Base-by-base conservation (phyloP, 345 rosid genomes). In the Syzygium aqueum region DNA sequence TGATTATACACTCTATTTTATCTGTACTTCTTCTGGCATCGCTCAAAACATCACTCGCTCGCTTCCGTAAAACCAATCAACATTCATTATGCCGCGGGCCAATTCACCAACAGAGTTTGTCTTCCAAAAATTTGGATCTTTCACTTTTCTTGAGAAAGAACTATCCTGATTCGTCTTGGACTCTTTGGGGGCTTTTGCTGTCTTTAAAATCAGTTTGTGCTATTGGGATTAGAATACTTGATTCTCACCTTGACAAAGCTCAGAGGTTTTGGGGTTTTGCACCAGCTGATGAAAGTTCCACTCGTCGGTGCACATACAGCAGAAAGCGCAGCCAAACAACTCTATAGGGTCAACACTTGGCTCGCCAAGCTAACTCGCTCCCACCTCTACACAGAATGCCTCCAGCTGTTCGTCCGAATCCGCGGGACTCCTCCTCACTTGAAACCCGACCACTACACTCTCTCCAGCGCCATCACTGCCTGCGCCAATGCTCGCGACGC, bases 361-460 rank as follows among this genome's bases (percentile, higher is more conserved):
- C 91, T 96, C 13, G 90, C 92, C 5, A 89, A 30, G 51, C 89
- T 94, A 46, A 86, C 87, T 57, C 94, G 93, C 86, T 93, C 94
- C 40, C 56, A 89, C 88, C 92, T 88, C 65, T 88, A 91, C 90
- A 49, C 84, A 84, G 87, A 93, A 82, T 96, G 93, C 27, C 94
- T 96, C 87, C 90, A 88, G 59, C 90, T 95, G 53, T 94, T 94
- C 89, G 88, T 87, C 65, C 87, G 90, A 80, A 88, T 93, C 87
- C 97, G 90, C 87, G 82, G 51, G 25, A 89, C 86, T 43, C 86
- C 85, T 87, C 84, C 85, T 87, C 84, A 73, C 85, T 90, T 92
- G 84, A 92, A 90, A 84, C 97, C 95, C 22, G 98, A 96, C 88
- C 89, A 93, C 50, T 94, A 94, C 91, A 92, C 94, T 10, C 93